Conservation (phyloP, 345 rosid genomes). For the Dovyalis caffra region DNA sequence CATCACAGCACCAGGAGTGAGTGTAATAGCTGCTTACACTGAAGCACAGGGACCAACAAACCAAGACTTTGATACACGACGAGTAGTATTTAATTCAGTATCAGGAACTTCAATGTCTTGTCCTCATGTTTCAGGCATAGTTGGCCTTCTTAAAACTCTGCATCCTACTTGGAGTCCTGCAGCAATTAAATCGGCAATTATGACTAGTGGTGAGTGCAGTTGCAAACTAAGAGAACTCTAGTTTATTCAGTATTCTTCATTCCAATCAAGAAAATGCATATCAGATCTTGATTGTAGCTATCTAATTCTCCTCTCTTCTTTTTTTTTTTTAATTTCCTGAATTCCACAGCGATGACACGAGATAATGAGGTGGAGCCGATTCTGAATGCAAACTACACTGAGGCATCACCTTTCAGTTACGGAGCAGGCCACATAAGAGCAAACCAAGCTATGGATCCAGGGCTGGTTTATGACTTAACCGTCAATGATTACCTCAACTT, state of each 20-base stretch:
- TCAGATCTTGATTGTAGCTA: neutral
- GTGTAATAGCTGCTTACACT: conserved; percentile 27
- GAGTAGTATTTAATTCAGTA: conserved; percentile 24
- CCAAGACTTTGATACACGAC: conserved; percentile 22
- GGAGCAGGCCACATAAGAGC: conserved; percentile 31
- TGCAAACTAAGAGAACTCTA: neutral
- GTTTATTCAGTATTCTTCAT: neutral
- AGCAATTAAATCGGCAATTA: conserved; percentile 32
- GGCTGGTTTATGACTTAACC: conserved; percentile 30
- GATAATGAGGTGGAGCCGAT: conserved; percentile 16
- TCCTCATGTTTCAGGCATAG: conserved; percentile 34
- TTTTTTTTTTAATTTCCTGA: neutral
- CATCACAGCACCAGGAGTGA: conserved; percentile 35
- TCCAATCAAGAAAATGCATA: neutral
- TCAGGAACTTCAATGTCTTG: conserved; percentile 39
- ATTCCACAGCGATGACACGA: conserved; percentile 18
- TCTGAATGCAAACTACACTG: conserved; percentile 11
- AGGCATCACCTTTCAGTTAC: conserved; percentile 22
- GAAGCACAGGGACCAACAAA: conserved; percentile 29
- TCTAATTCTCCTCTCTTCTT: neutral
- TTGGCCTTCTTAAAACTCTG: conserved; percentile 27
- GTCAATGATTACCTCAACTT: conserved; percentile 21
- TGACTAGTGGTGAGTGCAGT: conserved; percentile 28
- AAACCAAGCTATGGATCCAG: conserved; percentile 31
- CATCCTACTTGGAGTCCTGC: conserved; percentile 35